Evolutionary conservation across 202 grass and related monocot species (phyloP), one percentile per base, ranked within the genome.

Genomic region (Hordeum pubiflorum): DNA sequence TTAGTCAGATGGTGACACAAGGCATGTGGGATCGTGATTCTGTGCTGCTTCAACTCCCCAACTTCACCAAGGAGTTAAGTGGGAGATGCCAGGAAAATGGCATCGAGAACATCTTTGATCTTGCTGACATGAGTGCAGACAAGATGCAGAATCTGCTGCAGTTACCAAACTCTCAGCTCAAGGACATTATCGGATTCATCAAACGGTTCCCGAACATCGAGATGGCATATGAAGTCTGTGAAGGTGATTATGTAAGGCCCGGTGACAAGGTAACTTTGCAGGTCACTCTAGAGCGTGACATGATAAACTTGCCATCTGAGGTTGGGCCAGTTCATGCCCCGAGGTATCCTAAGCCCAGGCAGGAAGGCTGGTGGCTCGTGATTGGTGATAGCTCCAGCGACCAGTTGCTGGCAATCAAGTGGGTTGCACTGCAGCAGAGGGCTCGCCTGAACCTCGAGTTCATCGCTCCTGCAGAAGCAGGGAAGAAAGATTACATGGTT

Each of bases 1-100:
- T 94, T 73, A 87, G 94, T 63, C 91, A 97, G 40, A 97, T 97
- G 94, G 94, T 97, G 24, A 97, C 87, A 12, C 89, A 97, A 70
- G 89, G 85, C 14, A 90, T 92, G 91, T 97, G 94, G 91, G 94
- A 92, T 64, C 81, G 83, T 71, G 94, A 97, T 61, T 86, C 87
- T 23, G 69, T 87, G 52, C 80, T 94, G 56, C 77, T 92, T 52
- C 94, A 97, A 64, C 54, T 97, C 57, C 94, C 94, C 18, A 87
- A 94, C 80, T 86, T 97, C 80, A 93, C 69, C 5, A 92, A 89
- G 73, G 91, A 90, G 38, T 76, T 97, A 34, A 87, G 83, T 39
- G 75, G 61, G 55, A 91, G 81, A 57, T 97, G 94, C 56, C 88
- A 86, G 63, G 84, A 89, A 65, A 92, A 93, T 54, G 82, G 83